Conservation (phyloP, 495 filamentous ascomycete genomes). For the Talaromyces wortmannii region DNA sequence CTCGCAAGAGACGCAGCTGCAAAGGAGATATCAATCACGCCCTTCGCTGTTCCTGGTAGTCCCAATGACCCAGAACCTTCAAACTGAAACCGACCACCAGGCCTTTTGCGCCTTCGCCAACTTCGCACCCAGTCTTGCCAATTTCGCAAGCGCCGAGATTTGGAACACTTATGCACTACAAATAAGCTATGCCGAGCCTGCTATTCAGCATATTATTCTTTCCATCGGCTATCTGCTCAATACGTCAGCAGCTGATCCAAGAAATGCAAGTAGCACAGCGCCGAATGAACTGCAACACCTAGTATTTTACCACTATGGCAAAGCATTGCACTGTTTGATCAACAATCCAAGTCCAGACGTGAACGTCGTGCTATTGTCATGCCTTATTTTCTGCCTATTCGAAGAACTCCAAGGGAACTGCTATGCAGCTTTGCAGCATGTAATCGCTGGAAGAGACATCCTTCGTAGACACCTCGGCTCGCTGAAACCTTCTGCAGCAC, state of each 20-base stretch:
- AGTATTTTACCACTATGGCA: background rate
- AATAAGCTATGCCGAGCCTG: slow-evolving; percentile 52
- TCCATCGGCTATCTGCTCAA: slow-evolving; percentile 18
- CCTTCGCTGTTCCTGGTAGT: slow-evolving; percentile 9
- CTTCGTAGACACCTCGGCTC: background rate
- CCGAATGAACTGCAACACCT: background rate
- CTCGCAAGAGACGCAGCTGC: slow-evolving; percentile 14
- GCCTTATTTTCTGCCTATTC: background rate
- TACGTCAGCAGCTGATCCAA: background rate
- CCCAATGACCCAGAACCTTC: background rate
- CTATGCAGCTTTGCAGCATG: slow-evolving; percentile 1
- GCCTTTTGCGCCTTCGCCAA: slow-evolving; percentile 56
- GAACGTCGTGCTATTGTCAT: background rate
- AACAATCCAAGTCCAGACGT: background rate
- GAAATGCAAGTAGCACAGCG: background rate
- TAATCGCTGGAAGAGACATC: background rate
- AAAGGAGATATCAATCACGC: slow-evolving; percentile 10
- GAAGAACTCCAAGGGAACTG: slow-evolving; percentile 2
- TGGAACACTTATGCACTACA: slow-evolving; percentile 52
- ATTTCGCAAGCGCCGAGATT: slow-evolving; percentile 56
- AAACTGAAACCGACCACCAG: slow-evolving; percentile 35
- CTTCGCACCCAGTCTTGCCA: slow-evolving; percentile 52
- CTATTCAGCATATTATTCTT: slow-evolving; percentile 58
- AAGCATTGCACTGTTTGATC: background rate
- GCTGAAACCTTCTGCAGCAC: background rate